Conservation (phyloP, 371 early-diverging fungal genomes). For the Mucor ambiguus region DNA sequence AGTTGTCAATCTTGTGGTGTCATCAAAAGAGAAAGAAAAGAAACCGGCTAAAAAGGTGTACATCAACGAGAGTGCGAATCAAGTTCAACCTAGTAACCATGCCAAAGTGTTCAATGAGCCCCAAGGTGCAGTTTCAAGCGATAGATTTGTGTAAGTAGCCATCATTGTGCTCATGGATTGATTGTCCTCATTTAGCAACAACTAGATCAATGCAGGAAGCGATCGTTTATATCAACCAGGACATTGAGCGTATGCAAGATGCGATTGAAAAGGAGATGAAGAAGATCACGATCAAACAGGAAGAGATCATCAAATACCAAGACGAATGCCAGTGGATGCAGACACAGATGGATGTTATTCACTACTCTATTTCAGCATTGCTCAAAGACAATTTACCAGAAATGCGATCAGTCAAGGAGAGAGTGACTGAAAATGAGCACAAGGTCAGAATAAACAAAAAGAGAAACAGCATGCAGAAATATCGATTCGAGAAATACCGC, state of each 20-base stretch:
- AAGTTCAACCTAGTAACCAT: constrained; percentile 13
- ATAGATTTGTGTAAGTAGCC: constrained; percentile 14
- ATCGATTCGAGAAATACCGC: constrained; percentile 16
- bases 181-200: background rate
- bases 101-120: background rate
- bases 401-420: constrained; percentile 10
- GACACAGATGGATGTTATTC: constrained; percentile 6
- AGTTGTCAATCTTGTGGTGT: background rate
- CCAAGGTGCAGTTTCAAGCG: constrained; percentile 13
- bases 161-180: background rate
- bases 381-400: constrained; percentile 5
- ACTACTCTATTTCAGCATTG: background rate
- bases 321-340: constrained; percentile 3
- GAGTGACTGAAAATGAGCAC: constrained; percentile 1
- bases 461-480: constrained; percentile 5
- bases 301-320: constrained; percentile 13
- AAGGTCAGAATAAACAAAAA: constrained; percentile 14
- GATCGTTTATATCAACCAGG: background rate
- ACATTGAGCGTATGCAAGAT: constrained; percentile 6
- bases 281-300: constrained; percentile 8
- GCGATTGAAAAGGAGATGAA: constrained; percentile 17
- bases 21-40: background rate
- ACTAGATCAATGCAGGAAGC: constrained; percentile 16
- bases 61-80: constrained; percentile 31
- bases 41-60: constrained; percentile 9